Evolutionary conservation across 176 grass and related monocot genomes (phyloP), one percentile per base, ranked within the genome.

Genomic region (Saccharum officinarum): DNA sequence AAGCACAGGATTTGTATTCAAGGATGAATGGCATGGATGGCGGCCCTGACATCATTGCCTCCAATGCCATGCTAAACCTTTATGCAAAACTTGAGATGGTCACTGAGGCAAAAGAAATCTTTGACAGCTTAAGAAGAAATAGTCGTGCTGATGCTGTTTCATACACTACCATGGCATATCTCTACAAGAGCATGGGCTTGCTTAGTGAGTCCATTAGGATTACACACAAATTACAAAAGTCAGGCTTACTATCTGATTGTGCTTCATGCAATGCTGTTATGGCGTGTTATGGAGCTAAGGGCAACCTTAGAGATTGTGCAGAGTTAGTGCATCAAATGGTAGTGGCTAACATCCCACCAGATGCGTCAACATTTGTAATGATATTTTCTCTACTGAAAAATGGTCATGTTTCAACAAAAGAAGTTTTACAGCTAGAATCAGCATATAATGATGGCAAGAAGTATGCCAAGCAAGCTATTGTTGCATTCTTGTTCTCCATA

Each of bases 1-100:
- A 95, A 90, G 90, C 93, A 31, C 87, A 95, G 4, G 55, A 84
- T 39, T 62, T 95, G 62, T 95, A 92, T 80, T 54, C 87, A 86
- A 90, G 70, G 39, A 90, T 95, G 80, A 88, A 88, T 70, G 86
- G 72, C 44, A 84, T 92, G 49, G 82, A 77, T 83, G 79, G 65
- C 23, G 90, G 93, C 22, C 93, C 93, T 83, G 93, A 95, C 45
- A 86, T 73, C 7, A 73, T 95, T 73, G 90, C 90, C 30, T 95
- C 93, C 37, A 95, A 95, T 85, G 82, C 87, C 80, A 90, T 95
- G 85, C 88, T 95, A 76, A 92, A 92, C 62, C 85, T 95, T 73
- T 95, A 90, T 90, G 87, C 90, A 40, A 85, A 90, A 62, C 87
- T 95, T 83, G 93, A 90, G n/a, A 95, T 95, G 93, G 76, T 88